Conservation (phyloP, 2,329 filamentous ascomycete species). For the Fusarium sp. region DNA sequence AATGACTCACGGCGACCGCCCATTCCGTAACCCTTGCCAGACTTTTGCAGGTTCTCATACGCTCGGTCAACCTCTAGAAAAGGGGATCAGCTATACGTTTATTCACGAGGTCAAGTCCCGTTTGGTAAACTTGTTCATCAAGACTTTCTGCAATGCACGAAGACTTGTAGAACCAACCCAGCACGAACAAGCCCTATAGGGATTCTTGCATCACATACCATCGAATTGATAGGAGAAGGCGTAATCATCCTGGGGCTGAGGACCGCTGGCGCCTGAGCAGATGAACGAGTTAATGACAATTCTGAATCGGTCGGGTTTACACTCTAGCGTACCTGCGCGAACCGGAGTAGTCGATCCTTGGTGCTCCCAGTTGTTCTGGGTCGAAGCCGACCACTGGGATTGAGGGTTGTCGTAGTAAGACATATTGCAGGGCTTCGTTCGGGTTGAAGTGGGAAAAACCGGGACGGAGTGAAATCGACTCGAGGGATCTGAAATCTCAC, state of each 20-base stretch:
- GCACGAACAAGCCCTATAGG: neutral
- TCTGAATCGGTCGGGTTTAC: neutral
- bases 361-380: constrained; percentile 59
- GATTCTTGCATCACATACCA: constrained; percentile 67
- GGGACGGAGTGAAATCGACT: constrained; percentile 25
- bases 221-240: constrained; percentile 91
- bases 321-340: constrained; percentile 51
- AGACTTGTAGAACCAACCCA: constrained; percentile 1
- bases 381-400: constrained; percentile 53
- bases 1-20: constrained; percentile 83
- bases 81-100: constrained; percentile 32
- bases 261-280: constrained; percentile 75
- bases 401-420: constrained; percentile 60
- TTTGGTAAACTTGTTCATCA: neutral
- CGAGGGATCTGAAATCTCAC: constrained; percentile 27
- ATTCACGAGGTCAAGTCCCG: neutral
- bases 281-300: constrained; percentile 24
- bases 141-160: neutral
- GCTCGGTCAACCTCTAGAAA: constrained; percentile 90
- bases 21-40: constrained; percentile 87
- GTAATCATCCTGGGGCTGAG: constrained; percentile 78
- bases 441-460: constrained; percentile 31
- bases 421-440: constrained; percentile 47
- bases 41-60: constrained; percentile 95
- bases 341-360: constrained; percentile 56